A percentile compares a stretch with the other conserved stretches of the same genome.
phyloP scores from a whole-genome alignment of 108 stramenopile species.

The Aurantiochytrium sp. region DNA sequence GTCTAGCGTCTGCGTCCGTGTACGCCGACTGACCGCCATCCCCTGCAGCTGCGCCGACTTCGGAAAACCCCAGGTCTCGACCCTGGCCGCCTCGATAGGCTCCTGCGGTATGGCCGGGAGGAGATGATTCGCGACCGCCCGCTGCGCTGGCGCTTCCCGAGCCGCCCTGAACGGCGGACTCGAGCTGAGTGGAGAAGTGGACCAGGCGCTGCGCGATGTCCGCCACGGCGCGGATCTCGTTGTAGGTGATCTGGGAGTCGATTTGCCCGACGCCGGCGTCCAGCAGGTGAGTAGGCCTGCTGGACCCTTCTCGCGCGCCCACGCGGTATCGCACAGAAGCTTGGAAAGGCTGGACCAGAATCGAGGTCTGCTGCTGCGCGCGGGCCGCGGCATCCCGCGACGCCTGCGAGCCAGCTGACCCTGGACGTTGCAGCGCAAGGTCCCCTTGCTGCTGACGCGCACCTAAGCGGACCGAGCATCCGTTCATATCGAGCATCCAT shows the following conservation, averaged over 20 bases:
- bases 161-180: neutral
- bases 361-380: neutral
- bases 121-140: too few relatives aligned
- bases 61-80: too few relatives aligned
- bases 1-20: too few relatives aligned
- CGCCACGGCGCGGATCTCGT: neutral
- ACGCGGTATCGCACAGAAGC: neutral
- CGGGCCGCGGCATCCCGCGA: neutral
- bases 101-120: too few relatives aligned
- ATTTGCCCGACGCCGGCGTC: neutral
- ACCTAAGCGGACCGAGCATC: neutral
- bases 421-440: neutral
- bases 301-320: neutral
- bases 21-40: too few relatives aligned
- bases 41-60: too few relatives aligned
- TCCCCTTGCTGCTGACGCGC: neutral
- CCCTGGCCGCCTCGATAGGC: too few relatives aligned
- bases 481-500: neutral
- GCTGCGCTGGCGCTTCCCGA: neutral
- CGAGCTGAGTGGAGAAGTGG: neutral
- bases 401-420: neutral
- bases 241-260: neutral
- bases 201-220: neutral
- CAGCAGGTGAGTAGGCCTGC: neutral
- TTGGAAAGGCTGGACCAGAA: neutral